phyloP scores from a whole-genome alignment of 768 basidiomycete species.

The Phanerodontia chrysosporium region DNA sequence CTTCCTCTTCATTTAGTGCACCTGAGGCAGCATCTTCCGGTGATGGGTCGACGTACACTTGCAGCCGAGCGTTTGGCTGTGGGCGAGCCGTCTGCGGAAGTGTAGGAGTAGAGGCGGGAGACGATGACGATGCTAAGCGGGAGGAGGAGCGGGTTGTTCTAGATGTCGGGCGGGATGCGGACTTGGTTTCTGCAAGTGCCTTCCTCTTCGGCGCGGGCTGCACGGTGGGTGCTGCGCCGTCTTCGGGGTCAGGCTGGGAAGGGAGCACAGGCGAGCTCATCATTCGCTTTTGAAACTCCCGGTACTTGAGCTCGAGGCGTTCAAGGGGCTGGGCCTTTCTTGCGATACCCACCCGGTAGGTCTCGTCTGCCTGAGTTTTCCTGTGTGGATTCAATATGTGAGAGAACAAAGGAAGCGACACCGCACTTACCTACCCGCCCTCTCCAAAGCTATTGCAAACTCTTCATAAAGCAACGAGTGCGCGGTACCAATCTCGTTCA shows the following conservation, averaged over 20 bases:
- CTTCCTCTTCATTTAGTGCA: conserved; percentile 30
- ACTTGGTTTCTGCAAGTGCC: conserved; percentile 41
- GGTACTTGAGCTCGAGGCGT: conserved; percentile 69
- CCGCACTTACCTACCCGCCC: conserved; percentile 64
- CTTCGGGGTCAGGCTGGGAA: conserved; percentile 26
- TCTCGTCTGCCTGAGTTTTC: conserved; percentile 83
- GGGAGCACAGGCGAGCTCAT: conserved; percentile 47
- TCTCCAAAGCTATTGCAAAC: conserved; percentile 79
- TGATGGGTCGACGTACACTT: conserved; percentile 67
- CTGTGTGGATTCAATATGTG: conserved; percentile 34
- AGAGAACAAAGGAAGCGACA: background rate
- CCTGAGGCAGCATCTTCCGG: conserved; percentile 36
- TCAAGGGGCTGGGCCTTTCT: conserved; percentile 79
- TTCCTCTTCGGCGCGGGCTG: conserved; percentile 29
- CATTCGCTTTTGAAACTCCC: conserved; percentile 91
- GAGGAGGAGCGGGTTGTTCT: conserved; percentile 24
- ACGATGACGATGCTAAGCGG: conserved; percentile 15
- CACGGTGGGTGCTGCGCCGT: conserved; percentile 27
- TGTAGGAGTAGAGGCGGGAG: conserved; percentile 26
- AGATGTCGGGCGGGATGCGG: conserved; percentile 25
- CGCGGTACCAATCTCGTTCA: conserved; percentile 84
- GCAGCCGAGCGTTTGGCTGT: conserved; percentile 51
- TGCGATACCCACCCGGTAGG: conserved; percentile 84
- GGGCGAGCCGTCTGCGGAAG: conserved; percentile 29
- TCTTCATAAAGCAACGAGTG: conserved; percentile 89